These are phyloP conservation scores for Stephanodiscus triporus DNA, from an alignment of 108 stramenopile species.

Conservation along the genomic window DNA sequence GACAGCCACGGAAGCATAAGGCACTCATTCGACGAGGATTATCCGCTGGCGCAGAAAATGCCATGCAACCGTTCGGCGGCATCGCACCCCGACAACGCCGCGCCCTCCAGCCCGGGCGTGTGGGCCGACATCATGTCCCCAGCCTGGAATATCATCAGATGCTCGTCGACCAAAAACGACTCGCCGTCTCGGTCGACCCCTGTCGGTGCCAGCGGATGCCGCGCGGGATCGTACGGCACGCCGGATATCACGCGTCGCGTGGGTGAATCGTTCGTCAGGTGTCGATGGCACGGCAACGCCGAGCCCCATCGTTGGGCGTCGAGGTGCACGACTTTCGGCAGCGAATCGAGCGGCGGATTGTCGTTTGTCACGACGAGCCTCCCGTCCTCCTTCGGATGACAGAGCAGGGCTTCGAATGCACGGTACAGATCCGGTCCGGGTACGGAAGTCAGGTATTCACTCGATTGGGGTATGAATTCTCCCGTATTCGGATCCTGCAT, in stretches of 20 bases:
- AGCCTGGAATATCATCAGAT: slow-evolving; percentile 55
- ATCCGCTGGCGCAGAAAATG: background rate
- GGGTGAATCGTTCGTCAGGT: slow-evolving; percentile 21
- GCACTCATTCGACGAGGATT: background rate
- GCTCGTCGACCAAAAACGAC: slow-evolving; percentile 57
- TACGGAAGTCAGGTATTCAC: slow-evolving; percentile 51
- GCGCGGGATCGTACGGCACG: slow-evolving; percentile 47
- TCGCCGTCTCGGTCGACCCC: slow-evolving; percentile 16
- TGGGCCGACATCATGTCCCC: slow-evolving; percentile 66
- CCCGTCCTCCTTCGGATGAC: background rate
- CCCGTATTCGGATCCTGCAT: slow-evolving; percentile 70
- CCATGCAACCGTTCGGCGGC: slow-evolving; percentile 48
- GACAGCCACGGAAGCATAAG: too few relatives aligned
- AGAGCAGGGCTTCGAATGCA: slow-evolving; percentile 43
- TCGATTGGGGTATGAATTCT: slow-evolving; percentile 59
- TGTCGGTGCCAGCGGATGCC: slow-evolving; percentile 38
- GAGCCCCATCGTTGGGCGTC: slow-evolving; percentile 69
- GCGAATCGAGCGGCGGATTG: too few relatives aligned
- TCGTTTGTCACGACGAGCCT: too few relatives aligned
- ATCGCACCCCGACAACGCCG: slow-evolving; percentile 62
- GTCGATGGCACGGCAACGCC: slow-evolving; percentile 45
- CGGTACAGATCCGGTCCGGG: slow-evolving; percentile 52
- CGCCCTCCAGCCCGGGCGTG: slow-evolving; percentile 69
- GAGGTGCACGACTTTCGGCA: slow-evolving; percentile 46
- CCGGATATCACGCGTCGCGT: slow-evolving; percentile 41